Evolutionary conservation across 2,329 filamentous ascomycete genomes (phyloP).

Genomic region (Plenodomus lindquistii): DNA sequence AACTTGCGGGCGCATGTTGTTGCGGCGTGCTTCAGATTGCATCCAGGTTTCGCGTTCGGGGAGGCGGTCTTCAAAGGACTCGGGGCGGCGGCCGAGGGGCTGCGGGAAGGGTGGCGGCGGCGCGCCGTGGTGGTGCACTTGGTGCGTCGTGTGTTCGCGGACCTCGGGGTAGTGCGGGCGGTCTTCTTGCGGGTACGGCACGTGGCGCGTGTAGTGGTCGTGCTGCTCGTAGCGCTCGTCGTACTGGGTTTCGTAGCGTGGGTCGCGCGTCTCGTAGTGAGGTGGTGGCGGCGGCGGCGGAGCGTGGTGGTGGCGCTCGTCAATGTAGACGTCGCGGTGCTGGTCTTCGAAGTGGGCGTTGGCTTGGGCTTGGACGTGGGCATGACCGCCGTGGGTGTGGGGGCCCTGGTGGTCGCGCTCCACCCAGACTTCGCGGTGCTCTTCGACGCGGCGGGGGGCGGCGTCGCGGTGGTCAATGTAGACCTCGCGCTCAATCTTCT

Average conservation of each 20-base stretch:
- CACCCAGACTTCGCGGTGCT: constrained; percentile 35
- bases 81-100: constrained; percentile 36
- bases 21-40: constrained; percentile 27
- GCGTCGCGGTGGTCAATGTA: constrained; percentile 30
- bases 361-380: constrained; percentile 28
- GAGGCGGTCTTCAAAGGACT: constrained; percentile 42
- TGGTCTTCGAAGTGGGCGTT: constrained; percentile 31
- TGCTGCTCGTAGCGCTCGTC: constrained; percentile 28
- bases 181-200: constrained; percentile 23
- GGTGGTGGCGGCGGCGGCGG: constrained; percentile 14
- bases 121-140: constrained; percentile 2
- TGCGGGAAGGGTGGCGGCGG: constrained; percentile 14
- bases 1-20: constrained; percentile 6
- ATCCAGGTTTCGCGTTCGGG: constrained; percentile 42
- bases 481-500: constrained; percentile 35
- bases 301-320: constrained; percentile 5
- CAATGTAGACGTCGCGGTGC: constrained; percentile 32
- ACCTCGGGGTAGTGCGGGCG: constrained; percentile 25
- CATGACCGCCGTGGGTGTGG: constrained; percentile 19
- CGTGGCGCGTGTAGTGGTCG: constrained; percentile 11
- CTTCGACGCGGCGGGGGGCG: constrained; percentile 30
- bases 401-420: constrained; percentile 33
- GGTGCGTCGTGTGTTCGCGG: constrained; percentile 7
- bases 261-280: constrained; percentile 6
- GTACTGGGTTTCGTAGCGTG: constrained; percentile 19